Evolutionary conservation across 306 rosid species (phyloP), one percentile per base, ranked within the genome.

Genomic region (Adenanthera pavonina): DNA sequence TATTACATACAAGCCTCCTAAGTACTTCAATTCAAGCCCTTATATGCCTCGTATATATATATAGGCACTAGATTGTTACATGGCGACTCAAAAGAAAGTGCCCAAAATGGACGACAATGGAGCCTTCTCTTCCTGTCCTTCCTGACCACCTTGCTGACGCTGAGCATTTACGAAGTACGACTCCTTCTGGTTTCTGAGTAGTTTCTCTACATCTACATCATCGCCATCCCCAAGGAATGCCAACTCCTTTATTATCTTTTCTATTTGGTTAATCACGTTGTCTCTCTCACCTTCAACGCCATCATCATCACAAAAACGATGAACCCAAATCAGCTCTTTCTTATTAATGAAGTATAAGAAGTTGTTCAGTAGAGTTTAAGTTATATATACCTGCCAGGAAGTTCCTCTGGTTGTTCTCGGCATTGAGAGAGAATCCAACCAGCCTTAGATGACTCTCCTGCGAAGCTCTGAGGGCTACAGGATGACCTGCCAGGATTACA

Each of bases 341-440:
- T 8, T 47, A 8, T 44, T 44, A 44, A 44, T 44, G 6, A 44
- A 44, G 8, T 8, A 0, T 3, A 38, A 44, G 48, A 46, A 46
- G 13, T 8, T 8, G 1, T 8, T 46, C 3, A 46, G 51, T 8
- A 8, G 14, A 46, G 51, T 46, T 46, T 46, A 46, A 46, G 1
- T 46, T 46, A 6, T 54, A 11, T 30, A 25, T 61, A 61, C 90
- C 91, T 83, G 77, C 83, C 1, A 89, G 91, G 84, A 89, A 89
- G 81, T 76, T 79, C 38, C 89, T 87, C 25, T 51, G 36, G 71
- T 87, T 87, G 68, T 89, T 46, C 57, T 79, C 69, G 11, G 80
- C 91, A 25, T 85, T 81, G 81, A 89, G 49, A 65, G 78, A 84
- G 9, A 87, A 81, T 0, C 62, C 87, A 16, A 87, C 36, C 8